A percentile compares a stretch with the other conserved stretches of the same genome.
phyloP scores from a whole-genome alignment of 371 early-diverging fungal species.

The Zychaea mexicana region DNA sequence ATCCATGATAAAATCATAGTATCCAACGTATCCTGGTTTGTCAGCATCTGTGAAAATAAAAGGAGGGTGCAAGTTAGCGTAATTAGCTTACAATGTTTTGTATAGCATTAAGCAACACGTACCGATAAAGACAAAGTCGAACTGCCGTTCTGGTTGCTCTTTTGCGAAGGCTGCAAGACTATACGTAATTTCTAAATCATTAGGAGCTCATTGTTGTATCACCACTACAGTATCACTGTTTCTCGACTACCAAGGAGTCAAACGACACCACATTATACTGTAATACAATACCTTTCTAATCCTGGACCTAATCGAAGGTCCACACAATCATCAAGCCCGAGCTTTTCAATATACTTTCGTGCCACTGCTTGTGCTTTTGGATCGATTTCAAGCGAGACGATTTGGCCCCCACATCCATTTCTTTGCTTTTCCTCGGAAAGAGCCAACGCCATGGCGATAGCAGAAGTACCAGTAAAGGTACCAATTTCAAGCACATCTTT shows the following conservation, averaged over 20 bases:
- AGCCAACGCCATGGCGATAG: slow-evolving; percentile 63
- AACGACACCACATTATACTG: no score
- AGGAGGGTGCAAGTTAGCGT: no score
- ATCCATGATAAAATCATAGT: slow-evolving; percentile 53
- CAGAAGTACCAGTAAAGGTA: slow-evolving; percentile 61
- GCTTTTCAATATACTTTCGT: slow-evolving; percentile 27
- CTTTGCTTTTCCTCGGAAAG: slow-evolving; percentile 22
- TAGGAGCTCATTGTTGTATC: no score
- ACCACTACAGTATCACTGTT: no score
- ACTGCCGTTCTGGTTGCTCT: slow-evolving; percentile 18
- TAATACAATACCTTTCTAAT: slow-evolving; percentile 35
- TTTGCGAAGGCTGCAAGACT: slow-evolving; percentile 30
- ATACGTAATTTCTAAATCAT: slow-evolving; percentile 16
- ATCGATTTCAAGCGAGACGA: slow-evolving; percentile 55
- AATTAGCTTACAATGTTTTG: no score
- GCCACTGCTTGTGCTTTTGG: slow-evolving; percentile 39
- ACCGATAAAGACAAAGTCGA: slow-evolving; percentile 62
- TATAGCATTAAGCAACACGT: no score
- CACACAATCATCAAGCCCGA: slow-evolving; percentile 19
- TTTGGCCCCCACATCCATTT: no score
- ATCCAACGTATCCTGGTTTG: slow-evolving; percentile 56
- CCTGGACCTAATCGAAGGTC: slow-evolving; percentile 28
- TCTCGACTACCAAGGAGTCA: no score
- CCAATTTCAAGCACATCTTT: slow-evolving; percentile 57
- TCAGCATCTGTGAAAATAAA: slow-evolving; percentile 60